Base-by-base conservation (phyloP, 176 grass and related monocot genomes). In the Rhipidocladum racemiflorum region DNA sequence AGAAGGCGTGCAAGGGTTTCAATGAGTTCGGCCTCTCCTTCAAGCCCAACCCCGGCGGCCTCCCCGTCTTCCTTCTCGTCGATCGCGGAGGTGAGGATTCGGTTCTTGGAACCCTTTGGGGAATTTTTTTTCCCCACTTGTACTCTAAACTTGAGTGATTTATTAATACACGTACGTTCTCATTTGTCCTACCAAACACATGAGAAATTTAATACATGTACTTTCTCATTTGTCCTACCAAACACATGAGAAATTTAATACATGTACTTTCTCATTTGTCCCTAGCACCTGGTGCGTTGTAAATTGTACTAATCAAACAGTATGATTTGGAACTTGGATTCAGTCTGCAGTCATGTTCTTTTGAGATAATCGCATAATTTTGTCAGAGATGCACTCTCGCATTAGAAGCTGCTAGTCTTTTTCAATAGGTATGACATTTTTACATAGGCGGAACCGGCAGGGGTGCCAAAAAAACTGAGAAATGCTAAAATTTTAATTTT, bases 1-100 rank as follows among this genome's bases (percentile, higher is more conserved):
- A 2, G 13, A 93, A 88, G 79, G 91, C 82, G 5, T 97, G 94
- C 81, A 91, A 81, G 49, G 24, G 42, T 23, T 97, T 93, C 63
- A 49, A 70, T 48, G 91, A 86, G 4, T 89, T 84, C 85, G 81
- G 42, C 20, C 69, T 93, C 83, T 89, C 88, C 75, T 97, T 91
- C 91, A 87, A 91, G 39, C 76, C 91, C 56, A 91, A 84, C 72
- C 15, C 89, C 39, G 94, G 94, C 9, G 81, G 74, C 11, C 81
- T 91, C 7, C 94, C 94, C 28, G 85, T 87, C 74, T 97, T 97
- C 80, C 86, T 97, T 11, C 89, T 97, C 56, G 88, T 93, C 59
- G 91, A 97, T 44, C 84, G 94, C 64, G 94, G 94, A 61, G 94
- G 94, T 96, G 43, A 78, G 6, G 0, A 5, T 24, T 17, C 6